Conservation (phyloP, 108 stramenopile species). For the Pseudonitzschia delicatissima region DNA sequence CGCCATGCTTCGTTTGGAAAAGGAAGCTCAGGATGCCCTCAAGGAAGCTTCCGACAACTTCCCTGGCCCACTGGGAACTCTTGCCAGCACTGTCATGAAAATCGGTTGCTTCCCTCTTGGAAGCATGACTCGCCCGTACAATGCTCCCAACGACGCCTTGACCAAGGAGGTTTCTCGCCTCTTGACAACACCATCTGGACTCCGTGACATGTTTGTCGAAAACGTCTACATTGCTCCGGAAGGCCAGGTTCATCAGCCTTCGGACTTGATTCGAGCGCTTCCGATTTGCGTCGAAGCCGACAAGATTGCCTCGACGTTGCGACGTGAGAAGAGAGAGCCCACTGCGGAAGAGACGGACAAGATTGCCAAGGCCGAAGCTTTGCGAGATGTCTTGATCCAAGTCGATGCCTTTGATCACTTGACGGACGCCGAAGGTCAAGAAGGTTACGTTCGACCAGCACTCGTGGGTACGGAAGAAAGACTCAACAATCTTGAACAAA, state of each 20-base stretch:
- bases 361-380: constrained; percentile 92
- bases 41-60: constrained; percentile 94
- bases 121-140: constrained; percentile 79
- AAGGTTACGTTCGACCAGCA: constrained; percentile 82
- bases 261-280: constrained; percentile 83
- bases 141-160: constrained; percentile 79
- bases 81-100: constrained; percentile 89
- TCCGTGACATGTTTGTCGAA: constrained; percentile 81
- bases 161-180: constrained; percentile 93
- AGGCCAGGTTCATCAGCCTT: constrained; percentile 76
- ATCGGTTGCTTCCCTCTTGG: constrained; percentile 90
- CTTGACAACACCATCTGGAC: constrained; percentile 80
- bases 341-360: constrained; percentile 86
- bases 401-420: constrained; percentile 87
- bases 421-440: constrained; percentile 65
- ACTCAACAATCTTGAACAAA: constrained; percentile 70
- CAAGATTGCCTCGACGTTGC: constrained; percentile 78
- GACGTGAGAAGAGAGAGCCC: constrained; percentile 91
- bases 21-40: constrained; percentile 91
- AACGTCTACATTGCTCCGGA: constrained; percentile 84
- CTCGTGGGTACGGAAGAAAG: constrained; percentile 81
- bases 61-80: constrained; percentile 82
- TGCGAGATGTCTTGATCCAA: constrained; percentile 95
- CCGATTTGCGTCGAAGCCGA: constrained; percentile 93
- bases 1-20: constrained; percentile 92